Base-by-base conservation (phyloP, 345 rosid species). In the Rhizophora apiculata region DNA sequence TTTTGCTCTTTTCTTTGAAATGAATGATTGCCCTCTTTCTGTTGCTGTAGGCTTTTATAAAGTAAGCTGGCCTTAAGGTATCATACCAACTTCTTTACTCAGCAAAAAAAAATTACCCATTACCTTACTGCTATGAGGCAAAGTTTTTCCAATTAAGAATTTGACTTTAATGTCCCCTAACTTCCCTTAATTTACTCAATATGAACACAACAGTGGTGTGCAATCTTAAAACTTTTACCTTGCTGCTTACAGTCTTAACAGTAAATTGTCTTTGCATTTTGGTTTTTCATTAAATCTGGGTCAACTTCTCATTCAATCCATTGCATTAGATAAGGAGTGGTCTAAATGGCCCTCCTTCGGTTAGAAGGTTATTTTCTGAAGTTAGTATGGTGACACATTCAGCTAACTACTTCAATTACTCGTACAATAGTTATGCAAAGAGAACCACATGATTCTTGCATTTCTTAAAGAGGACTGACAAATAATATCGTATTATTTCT, bases 1-100 rank as follows among this genome's bases (percentile, higher is more conserved):
- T 31, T 27, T 32, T 30, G 24, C 60, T 62, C 55, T 66, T 22
- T 21, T 65, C 64, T 49, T 5, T 37, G 65, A 64, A 67, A 11
- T 43, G 60, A 56, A 76, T 80, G 83, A 76, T 80, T 72, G 54
- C 80, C 64, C 71, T 77, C 78, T 82, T 79, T 82, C 75, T 68
- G 73, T 60, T 68, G 69, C 46, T 73, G 79, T 68, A 61, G 78
- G 68, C 68, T 18, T 54, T 68, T 74, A 70, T 64, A 70, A 65
- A 68, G 66, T 54, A 76, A 79, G 64, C 72, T 80, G 61, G 75
- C 79, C 79, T 83, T 78, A 81, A 72, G 79, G 15, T 58, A 43
- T 21, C 60, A 79, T 69, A 51, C 80, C 77, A 69, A 60, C 69
- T 71, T 59, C 59, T 63, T 76, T 71, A 39, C 76, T 79, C 78